These are phyloP conservation scores for Blepharisma stoltei DNA, from an alignment of 73 alveolate species.

Conservation along the genomic window DNA sequence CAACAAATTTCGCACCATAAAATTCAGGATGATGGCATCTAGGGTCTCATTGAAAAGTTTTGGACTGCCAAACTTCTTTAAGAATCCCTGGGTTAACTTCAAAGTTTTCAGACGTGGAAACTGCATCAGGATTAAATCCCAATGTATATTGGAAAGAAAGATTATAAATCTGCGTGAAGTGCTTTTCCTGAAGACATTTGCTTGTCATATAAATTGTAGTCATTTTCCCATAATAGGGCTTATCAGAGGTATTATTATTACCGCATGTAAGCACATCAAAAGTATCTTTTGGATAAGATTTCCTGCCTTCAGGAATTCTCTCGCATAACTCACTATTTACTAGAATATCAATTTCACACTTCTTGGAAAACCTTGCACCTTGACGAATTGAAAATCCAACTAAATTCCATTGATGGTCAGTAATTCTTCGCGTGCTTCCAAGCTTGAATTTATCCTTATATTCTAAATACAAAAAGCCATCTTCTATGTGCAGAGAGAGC, in stretches of 20 bases:
- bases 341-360: neutral
- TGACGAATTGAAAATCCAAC: slow-evolving; percentile 3
- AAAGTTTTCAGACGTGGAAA: neutral
- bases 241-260: neutral
- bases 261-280: neutral
- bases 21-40: slow-evolving; percentile 6
- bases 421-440: neutral
- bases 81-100: neutral
- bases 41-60: slow-evolving; percentile 1
- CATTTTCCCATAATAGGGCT: neutral
- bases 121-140: slow-evolving; percentile 2
- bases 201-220: neutral
- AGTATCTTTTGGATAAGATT: slow-evolving; percentile 8
- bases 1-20: neutral
- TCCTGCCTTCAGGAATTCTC: neutral
- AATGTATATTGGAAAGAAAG: neutral
- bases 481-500: neutral
- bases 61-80: neutral
- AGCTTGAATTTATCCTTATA: neutral
- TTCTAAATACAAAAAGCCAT: slow-evolving; percentile 1
- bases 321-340: neutral
- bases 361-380: neutral
- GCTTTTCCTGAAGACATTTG: neutral
- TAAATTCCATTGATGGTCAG: slow-evolving; percentile 8
- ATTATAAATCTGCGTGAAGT: neutral